Evolutionary conservation across 495 filamentous ascomycete genomes (phyloP), one percentile per base, ranked within the genome.

Genomic region (Xylaria venustula): DNA sequence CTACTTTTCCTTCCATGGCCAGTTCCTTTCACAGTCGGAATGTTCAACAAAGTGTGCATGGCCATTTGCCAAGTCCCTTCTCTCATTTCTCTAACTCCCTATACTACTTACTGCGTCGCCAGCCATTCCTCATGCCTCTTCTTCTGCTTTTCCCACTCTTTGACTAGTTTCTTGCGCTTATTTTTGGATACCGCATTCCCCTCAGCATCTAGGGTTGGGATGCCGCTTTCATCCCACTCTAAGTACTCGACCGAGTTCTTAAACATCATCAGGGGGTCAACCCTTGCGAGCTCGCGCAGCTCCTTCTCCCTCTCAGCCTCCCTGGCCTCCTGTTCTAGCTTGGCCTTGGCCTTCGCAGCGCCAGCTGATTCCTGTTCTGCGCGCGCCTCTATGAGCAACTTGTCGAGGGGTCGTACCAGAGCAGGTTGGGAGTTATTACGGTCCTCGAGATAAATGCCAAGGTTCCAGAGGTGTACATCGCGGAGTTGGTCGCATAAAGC

Each of bases 111-210:
- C 54, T 68, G 50, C 28, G 45, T 63, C 47, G 53, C 68, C 51
- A 60, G 62, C 66, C 65, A 66, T 51, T 71, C 63, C 46, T 92
- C 88, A 71, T 91, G 85, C 61, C 78, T 54, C 79, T 87, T 90
- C 77, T 85, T 91, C 80, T 92, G 89, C 61, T 74, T 82, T 71
- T 90, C 87, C 88, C 88, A 92, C 51, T 86, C 85, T 75, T 92
- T 93, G 68, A 69, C 81, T 30, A 92, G 66, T 79, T 87, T 90
- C 81, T 92, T 92, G 17, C 60, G 67, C 56, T 77, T 77, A 55
- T 79, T 86, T 77, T 92, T 93, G 34, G 86, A 77, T 28, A 93
- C 67, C 66, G 87, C 85, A 62, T 82, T 79, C 3, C 90, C 90
- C 20, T 79, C 78, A 14, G 72, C 73, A 67, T 89, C 86, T 62